Percentiles rank a stretch among this genome's conserved stretches.
These are phyloP conservation scores for Talaromyces borbonicus DNA, from an alignment of 495 filamentous ascomycete genomes.

Conservation along the genomic window DNA sequence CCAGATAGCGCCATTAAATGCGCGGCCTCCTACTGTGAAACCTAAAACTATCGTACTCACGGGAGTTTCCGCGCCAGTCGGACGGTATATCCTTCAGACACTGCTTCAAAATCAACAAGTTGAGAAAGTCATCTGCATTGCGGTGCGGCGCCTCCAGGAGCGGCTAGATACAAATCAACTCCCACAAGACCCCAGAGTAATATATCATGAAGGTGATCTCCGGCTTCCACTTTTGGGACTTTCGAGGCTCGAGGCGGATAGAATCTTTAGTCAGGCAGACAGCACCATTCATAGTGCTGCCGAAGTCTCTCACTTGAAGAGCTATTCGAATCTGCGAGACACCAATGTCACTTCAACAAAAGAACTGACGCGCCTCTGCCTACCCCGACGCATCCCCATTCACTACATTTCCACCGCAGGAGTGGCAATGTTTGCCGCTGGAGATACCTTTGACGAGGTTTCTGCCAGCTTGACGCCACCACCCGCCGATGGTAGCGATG, in stretches of 20 bases:
- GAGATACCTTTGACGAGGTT: conserved; percentile 13
- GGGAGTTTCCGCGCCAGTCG: conserved; percentile 26
- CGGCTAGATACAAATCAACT: not conserved
- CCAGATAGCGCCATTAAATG: not conserved
- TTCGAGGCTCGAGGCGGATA: conserved; percentile 11
- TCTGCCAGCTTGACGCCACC: not conserved
- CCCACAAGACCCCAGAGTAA: conserved; percentile 17
- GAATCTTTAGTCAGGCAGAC: conserved; percentile 28
- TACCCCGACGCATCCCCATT: conserved; percentile 28
- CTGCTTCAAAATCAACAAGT: conserved; percentile 16
- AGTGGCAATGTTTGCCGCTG: conserved; percentile 10
- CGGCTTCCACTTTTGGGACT: conserved; percentile 26
- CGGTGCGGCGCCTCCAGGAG: conserved; percentile 10
- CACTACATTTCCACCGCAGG: conserved; percentile 37
- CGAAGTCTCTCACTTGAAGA: conserved; percentile 38
- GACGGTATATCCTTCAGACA: conserved; percentile 16
- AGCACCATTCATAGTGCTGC: conserved; percentile 44
- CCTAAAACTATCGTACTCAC: conserved; percentile 19
- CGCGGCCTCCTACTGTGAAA: not conserved
- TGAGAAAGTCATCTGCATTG: conserved; percentile 20
- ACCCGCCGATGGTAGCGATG: conserved; percentile 19
- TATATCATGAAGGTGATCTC: conserved; percentile 27
- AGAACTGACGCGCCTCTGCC: conserved; percentile 26
- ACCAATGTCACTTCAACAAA: conserved; percentile 36
- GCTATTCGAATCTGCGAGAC: conserved; percentile 28